A percentile compares a stretch with the other conserved stretches of the same genome.
phyloP scores from a whole-genome alignment of 176 grass and related monocot genomes.

The Secale cereale region DNA sequence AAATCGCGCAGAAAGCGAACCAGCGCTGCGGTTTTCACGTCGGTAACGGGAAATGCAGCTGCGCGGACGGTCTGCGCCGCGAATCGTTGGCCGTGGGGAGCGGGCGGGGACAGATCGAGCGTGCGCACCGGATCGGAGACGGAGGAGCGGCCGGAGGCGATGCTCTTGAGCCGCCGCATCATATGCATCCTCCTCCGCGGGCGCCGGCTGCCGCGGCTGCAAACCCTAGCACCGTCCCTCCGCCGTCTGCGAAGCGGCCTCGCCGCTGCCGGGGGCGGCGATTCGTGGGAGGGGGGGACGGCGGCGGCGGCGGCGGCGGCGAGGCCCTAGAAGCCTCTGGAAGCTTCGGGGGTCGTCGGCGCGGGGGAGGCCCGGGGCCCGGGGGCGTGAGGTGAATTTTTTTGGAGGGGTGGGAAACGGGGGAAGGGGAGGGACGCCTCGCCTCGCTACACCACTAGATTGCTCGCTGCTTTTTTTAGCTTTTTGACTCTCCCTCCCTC shows the following conservation, averaged over 20 bases:
- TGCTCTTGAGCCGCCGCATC: constrained; percentile 97
- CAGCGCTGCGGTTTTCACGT: not conserved
- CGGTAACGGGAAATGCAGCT: constrained; percentile 33
- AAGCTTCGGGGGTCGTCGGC: constrained; percentile 38
- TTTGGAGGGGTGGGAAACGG: constrained; percentile 3
- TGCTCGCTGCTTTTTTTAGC: constrained; percentile 50
- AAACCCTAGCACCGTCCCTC: constrained; percentile 50
- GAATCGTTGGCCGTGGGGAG: not conserved
- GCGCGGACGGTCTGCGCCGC: not conserved
- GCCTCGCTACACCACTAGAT: constrained; percentile 44
- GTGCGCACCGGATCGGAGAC: constrained; percentile 79
- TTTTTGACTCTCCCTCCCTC: not conserved
- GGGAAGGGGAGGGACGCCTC: not conserved
- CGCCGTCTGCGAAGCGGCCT: constrained; percentile 21
- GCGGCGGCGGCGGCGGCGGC: not conserved
- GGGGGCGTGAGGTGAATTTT: constrained; percentile 14
- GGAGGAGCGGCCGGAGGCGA: constrained; percentile 83
- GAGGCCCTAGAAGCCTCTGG: constrained; percentile 38
- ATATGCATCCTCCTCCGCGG: constrained; percentile 75
- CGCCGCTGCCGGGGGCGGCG: constrained; percentile 26
- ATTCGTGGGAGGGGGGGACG: constrained; percentile 10
- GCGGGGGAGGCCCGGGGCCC: not conserved
- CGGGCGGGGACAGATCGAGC: not conserved
- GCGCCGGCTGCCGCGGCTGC: not conserved
- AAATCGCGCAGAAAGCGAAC: not conserved